Base-by-base conservation (phyloP, 148 eudicot species). In the Nepenthes gracilis region DNA sequence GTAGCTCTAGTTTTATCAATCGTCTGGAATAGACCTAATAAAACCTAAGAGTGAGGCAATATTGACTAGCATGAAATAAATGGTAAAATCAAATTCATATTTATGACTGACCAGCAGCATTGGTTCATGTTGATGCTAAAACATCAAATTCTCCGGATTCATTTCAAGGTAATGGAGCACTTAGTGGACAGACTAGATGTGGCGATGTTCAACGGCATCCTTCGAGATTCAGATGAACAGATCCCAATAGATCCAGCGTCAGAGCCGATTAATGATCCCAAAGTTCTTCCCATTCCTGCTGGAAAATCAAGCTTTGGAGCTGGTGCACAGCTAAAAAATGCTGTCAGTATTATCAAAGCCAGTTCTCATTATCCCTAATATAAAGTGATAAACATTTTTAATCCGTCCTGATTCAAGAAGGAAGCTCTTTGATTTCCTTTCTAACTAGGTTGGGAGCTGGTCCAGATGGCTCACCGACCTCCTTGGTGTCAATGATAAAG, bases 161-260 rank as follows among this genome's bases (percentile, higher is more conserved):
- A 49, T 54, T 35, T 73, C 12, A 49, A 92, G 98, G 98, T 85
- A 10, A 85, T 92, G 94, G 91, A 88, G 75, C 98, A 92, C 68
- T 71, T 92, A 65, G 90, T 80, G 47, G 79, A 77, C 66, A 82
- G 96, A 75, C 68, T 92, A 60, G 98, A 92, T 68, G 91, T 88
- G 35, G 94, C 96, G 4, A 92, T 92, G 96, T 88, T 92, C 72
- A 92, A 92, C 66, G 98, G 96, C 32, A 84, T 88, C 69, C 96
- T 92, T 69, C 96, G 91, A 60, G 87, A 85, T 76, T 78, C 85
- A 61, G 83, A 78, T 12, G 90, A 88, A 56, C 91, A 76, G 53
- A 88, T 84, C 90, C 94, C 94, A 54, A 85, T 88, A 35, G 98
- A 92, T 80, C 98, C 96, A 2, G 66, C 84, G 40, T 88, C 90